phyloP scores from a whole-genome alignment of 768 basidiomycete species.

The Mycena metata region DNA sequence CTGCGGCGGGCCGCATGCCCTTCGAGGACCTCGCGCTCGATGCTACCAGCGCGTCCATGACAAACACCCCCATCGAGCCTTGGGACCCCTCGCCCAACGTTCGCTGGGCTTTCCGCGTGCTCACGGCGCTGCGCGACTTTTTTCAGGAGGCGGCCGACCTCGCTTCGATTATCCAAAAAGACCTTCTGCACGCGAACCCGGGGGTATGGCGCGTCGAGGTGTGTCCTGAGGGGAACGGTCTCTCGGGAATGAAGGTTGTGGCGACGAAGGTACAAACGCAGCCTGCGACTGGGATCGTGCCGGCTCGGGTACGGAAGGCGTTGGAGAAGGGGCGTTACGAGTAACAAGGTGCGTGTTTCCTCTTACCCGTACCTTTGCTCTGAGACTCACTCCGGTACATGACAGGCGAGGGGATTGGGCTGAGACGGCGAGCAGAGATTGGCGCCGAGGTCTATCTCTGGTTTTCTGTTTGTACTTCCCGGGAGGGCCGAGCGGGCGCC shows the following conservation, averaged over 20 bases:
- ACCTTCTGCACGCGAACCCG: neutral
- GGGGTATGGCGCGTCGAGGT: slow-evolving; percentile 25
- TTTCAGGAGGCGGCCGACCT: slow-evolving; percentile 28
- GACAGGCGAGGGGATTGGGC: too few relatives aligned
- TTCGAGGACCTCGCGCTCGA: too few relatives aligned
- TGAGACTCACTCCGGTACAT: too few relatives aligned
- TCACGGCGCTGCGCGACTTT: slow-evolving; percentile 28
- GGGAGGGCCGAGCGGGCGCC: too few relatives aligned
- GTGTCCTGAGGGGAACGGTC: slow-evolving; percentile 10
- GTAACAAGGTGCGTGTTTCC: neutral
- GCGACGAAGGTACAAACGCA: neutral
- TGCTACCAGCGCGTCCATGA: too few relatives aligned
- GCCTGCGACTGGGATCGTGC: slow-evolving; percentile 6
- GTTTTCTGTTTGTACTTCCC: too few relatives aligned
- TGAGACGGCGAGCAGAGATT: too few relatives aligned
- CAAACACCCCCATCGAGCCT: neutral
- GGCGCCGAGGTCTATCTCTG: too few relatives aligned
- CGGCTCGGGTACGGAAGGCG: slow-evolving; percentile 13
- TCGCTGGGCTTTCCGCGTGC: slow-evolving; percentile 29
- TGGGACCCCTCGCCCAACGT: slow-evolving; percentile 27
- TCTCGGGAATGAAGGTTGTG: slow-evolving; percentile 21
- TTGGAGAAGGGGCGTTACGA: neutral
- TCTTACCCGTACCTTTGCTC: neutral
- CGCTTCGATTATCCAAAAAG: neutral
- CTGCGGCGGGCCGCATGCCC: neutral